Evolutionary conservation across 1,139 yeast genomes (phyloP).

Genomic region (Candida sp.): DNA sequence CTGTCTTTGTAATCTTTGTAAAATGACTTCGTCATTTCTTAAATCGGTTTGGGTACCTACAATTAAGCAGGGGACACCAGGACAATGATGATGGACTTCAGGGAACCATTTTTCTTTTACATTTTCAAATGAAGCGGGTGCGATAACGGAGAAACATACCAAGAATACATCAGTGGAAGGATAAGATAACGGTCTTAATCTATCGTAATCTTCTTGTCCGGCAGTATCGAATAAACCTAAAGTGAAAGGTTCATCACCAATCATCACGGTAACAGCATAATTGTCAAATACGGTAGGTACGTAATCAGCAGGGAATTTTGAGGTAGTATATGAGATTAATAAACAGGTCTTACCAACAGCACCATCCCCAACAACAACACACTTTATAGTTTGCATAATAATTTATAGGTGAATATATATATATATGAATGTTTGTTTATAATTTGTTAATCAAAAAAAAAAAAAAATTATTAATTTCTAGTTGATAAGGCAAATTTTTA

Average conservation of each 20-base stretch:
- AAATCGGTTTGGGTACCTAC: conserved; percentile 96
- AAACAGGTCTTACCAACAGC: conserved; percentile 95
- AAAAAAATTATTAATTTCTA: too few species aligned
- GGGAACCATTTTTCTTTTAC: conserved; percentile 99
- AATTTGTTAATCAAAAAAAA: too few species aligned
- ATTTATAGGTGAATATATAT: too few species aligned
- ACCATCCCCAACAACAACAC: conserved; percentile 98
- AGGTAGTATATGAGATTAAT: conserved; percentile 84
- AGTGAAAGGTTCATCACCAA: conserved; percentile 97
- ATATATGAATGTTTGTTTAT: too few species aligned
- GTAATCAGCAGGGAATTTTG: conserved; percentile 84
- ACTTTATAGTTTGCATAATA: conserved; percentile 80
- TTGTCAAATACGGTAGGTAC: conserved; percentile 94
- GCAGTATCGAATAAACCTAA: conserved; percentile 97
- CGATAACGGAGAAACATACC: conserved; percentile 91
- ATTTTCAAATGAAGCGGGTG: conserved; percentile 98
- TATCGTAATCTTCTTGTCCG: conserved; percentile 98
- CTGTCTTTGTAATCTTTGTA: conserved; percentile 87
- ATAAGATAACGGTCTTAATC: conserved; percentile 93
- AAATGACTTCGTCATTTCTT: conserved; percentile 87
- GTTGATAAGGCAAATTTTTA: too few species aligned
- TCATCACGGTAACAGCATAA: conserved; percentile 98
- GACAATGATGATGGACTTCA: conserved; percentile 97
- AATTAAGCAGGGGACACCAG: conserved; percentile 93
- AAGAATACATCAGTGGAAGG: conserved; percentile 97